Base-by-base conservation (phyloP, 2,329 filamentous ascomycete genomes). In the Sporothrix mexicana region DNA sequence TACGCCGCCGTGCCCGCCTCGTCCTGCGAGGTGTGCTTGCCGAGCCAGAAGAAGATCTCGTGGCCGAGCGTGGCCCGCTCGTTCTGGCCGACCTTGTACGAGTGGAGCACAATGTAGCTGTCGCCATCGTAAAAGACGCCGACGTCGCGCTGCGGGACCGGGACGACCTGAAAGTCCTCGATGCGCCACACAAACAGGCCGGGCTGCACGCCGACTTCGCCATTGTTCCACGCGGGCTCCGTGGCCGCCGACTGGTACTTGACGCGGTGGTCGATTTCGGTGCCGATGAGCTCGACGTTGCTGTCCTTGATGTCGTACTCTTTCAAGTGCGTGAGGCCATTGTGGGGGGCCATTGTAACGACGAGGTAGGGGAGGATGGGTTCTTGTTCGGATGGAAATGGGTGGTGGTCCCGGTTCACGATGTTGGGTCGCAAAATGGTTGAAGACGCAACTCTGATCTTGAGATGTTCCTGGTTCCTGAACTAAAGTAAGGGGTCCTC, bases 31-130 rank as follows among this genome's bases (percentile, higher is more conserved):
- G 90, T 92, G 77, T 91, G 87, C 69, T 80, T 83, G 4, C 90
- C 90, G 0, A 92, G 84, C 90, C 90, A 92, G 82, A 92, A 92
- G 83, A 90, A 92, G 77, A 92, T 86, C 68, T 92, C 89, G 76
- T 92, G 90, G 57, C 81, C 82, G 4, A 91, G 81, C 8, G n/a
- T 41, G 20, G 69, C 69, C 55, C 43, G 47, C 15, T n/a, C 51
- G 30, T n/a, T 78, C 10, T 45, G 17, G 45, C 74, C 73, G 12
- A 74, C 17, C 23, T 61, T 30, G 79, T 87, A 87, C 4, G 89
- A 88, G 78, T 89, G 83, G 64, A 92, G 83, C 3, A 92, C 81
- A 73, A 92, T 90, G 78, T 90, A 92, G 80, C 89, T 91, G 79
- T 92, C 90, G 43, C 90, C 90, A 67, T 92, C 88, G 79, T 88